Evolutionary conservation across 129 eudicot species (phyloP), one percentile per base, ranked within the genome.

Genomic region (Pseudognaphalium luteoalbum): DNA sequence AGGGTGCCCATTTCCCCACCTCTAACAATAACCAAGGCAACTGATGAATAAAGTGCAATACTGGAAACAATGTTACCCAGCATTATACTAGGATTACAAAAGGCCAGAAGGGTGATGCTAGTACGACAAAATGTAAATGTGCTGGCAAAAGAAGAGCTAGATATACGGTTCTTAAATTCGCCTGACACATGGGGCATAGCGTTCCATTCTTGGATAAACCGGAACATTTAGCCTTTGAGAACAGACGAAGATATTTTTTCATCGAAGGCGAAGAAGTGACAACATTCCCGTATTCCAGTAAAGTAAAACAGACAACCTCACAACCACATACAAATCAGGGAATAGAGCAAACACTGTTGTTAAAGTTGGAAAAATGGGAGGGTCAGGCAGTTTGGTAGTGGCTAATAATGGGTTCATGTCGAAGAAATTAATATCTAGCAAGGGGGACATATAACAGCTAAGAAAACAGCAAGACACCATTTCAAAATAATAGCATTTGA

Each of bases 201-300:
- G 81, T 30, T 30, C 33, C 33, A 30, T 30, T 3, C 3, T 3
- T 30, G 33, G 33, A 1, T 30, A 30, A 30, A 30, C 33, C 33
- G 3, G 33, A 3, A 30, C 2, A 30, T 3, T 30, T 30, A 30
- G 1, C 33, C 33, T 30, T 30, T 30, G 33, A 30, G 33, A 30
- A 1, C 3, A 3, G 33, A 30, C 3, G 33, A 30, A 30, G 33
- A 30, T 1, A 30, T 1, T 30, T 30, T 3, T 30, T 30, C 33
- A 30, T 30, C 1, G 33, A 30, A 94, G 97, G 33, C 97, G 98
- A 78, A 94, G 97, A 77, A 94, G 96, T 87, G 91, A 78, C 80
- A 94, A 54, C 81, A 94, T 81, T 96, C 91, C 87, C 84, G 88
- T n/a, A n/a, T n/a, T n/a, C 98, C 98, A 91, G 96, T 83, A 82